These are phyloP conservation scores for Quercus parvula DNA, from an alignment of 306 rosid genomes.

Conservation along the genomic window DNA sequence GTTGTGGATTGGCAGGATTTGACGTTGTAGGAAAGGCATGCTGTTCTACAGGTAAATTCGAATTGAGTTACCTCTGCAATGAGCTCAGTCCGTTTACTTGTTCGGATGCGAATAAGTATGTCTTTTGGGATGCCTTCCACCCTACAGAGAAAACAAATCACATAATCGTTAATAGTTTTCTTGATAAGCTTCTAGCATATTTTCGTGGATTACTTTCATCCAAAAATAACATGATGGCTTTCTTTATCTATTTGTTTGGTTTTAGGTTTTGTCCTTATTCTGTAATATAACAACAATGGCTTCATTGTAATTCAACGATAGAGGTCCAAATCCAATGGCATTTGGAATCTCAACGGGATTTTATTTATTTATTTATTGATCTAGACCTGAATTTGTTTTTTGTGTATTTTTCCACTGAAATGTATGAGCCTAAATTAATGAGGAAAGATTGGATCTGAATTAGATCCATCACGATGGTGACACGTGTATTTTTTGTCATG, in stretches of 20 bases:
- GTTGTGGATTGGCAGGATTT: constrained; percentile 47
- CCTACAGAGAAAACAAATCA: constrained; percentile 51
- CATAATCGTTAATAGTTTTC: constrained; percentile 16
- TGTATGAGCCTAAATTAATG: too few relatives aligned
- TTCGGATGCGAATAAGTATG: constrained; percentile 60
- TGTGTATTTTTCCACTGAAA: too few relatives aligned
- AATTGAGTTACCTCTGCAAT: constrained; percentile 86
- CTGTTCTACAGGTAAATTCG: constrained; percentile 78
- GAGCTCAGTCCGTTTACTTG: constrained; percentile 55
- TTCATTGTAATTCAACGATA: too few relatives aligned
- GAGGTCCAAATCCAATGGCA: too few relatives aligned
- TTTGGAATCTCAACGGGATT: too few relatives aligned
- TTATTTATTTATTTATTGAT: too few relatives aligned
- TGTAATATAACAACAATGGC: too few relatives aligned
- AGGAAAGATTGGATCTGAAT: too few relatives aligned
- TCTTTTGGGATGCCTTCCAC: constrained; percentile 67
- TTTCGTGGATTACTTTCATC: not conserved
- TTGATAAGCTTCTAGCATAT: constrained; percentile 8
- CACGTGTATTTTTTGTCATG: too few relatives aligned
- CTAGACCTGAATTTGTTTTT: too few relatives aligned
- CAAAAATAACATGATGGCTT: not conserved
- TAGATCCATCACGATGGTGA: too few relatives aligned
- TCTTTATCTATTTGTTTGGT: not conserved
- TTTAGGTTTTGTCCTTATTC: too few relatives aligned
- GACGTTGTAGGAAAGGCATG: constrained; percentile 60